phyloP scores from a whole-genome alignment of 2,329 filamentous ascomycete genomes.

The Colletotrichum australisinense region DNA sequence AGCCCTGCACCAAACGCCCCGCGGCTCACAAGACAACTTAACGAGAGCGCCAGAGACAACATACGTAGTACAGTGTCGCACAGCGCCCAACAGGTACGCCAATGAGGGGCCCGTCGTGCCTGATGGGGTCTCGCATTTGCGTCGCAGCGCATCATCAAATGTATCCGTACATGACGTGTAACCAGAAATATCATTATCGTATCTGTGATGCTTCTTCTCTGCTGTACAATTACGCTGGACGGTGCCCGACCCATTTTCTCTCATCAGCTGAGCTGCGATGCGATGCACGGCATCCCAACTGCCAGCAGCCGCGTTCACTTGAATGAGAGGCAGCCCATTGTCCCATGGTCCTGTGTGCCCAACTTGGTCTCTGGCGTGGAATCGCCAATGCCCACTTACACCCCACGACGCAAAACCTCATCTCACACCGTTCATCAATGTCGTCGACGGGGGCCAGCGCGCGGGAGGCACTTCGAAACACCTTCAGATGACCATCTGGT shows the following conservation, averaged over 20 bases:
- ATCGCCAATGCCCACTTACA: constrained; percentile 12
- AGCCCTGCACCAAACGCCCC: background rate
- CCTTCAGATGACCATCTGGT: constrained; percentile 22
- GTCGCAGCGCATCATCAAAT: background rate
- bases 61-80: background rate
- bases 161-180: background rate
- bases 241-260: background rate
- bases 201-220: background rate
- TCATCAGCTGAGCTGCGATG: constrained; percentile 6
- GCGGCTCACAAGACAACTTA: background rate
- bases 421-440: background rate
- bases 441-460: background rate
- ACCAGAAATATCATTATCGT: background rate
- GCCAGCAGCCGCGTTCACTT: background rate
- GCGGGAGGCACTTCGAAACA: background rate
- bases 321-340: background rate
- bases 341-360: background rate
- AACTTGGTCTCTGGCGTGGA: background rate
- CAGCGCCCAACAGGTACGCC: constrained; percentile 23
- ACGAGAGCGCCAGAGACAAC: no score
- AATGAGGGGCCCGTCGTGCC: constrained; percentile 24
- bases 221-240: background rate
- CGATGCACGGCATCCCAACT: constrained; percentile 8
- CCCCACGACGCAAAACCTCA: background rate
- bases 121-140: background rate